Percentiles rank a stretch among this genome's conserved stretches.
These are phyloP conservation scores for Zostera marina DNA, from an alignment of 116 monocot genomes.

Conservation along the genomic window DNA sequence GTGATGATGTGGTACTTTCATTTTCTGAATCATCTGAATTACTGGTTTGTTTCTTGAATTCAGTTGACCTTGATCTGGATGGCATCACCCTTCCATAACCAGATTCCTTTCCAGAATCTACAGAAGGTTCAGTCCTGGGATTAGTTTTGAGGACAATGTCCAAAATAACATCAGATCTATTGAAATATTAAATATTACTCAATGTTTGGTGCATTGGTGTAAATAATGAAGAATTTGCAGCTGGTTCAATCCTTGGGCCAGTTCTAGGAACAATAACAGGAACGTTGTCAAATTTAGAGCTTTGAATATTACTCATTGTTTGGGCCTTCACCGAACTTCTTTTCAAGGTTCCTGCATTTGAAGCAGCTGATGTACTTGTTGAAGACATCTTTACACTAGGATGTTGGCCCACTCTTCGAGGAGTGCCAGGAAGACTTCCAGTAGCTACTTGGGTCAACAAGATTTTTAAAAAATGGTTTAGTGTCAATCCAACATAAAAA, in stretches of 20 bases:
- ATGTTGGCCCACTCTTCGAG: conserved; percentile 39
- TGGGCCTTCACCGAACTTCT: conserved; percentile 48
- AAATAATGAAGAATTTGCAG: conserved; percentile 12
- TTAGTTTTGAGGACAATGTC: conserved; percentile 63
- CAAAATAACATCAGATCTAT: conserved; percentile 49
- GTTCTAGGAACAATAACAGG: conserved; percentile 66
- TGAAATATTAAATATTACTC: conserved; percentile 26
- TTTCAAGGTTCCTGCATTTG: conserved; percentile 24
- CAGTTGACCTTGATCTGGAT: conserved; percentile 28
- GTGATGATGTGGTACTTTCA: conserved; percentile 15
- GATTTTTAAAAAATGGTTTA: background rate
- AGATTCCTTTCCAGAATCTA: conserved; percentile 59
- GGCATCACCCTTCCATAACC: conserved; percentile 31
- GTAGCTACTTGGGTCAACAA: conserved; percentile 14
- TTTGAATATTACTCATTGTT: conserved; percentile 21
- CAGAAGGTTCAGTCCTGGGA: conserved; percentile 30
- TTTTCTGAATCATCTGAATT: conserved; percentile 42
- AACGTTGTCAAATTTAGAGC: conserved; percentile 43
- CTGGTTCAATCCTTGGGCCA: conserved; percentile 33
- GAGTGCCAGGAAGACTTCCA: conserved; percentile 43
- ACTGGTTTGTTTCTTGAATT: conserved; percentile 26
- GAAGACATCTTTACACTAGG: conserved; percentile 21
- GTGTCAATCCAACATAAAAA: background rate
- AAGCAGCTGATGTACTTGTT: conserved; percentile 17
- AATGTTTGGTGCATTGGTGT: conserved; percentile 34